These are phyloP conservation scores for Penicillium riverlandense DNA, from an alignment of 495 filamentous ascomycete species.

Conservation along the genomic window DNA sequence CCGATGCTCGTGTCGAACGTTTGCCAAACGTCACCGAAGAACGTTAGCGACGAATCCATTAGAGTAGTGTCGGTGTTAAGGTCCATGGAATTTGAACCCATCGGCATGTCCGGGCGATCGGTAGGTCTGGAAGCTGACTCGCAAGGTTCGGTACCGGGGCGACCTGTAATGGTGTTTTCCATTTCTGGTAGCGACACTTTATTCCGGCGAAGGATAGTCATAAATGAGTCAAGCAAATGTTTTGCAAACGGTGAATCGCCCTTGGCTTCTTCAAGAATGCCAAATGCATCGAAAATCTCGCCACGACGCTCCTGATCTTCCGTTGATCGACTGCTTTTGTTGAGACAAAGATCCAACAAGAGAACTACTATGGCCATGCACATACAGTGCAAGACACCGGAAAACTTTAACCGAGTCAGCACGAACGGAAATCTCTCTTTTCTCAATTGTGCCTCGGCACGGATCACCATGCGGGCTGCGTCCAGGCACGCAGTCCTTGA, in stretches of 20 bases:
- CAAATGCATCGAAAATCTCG: slow-evolving; percentile 26
- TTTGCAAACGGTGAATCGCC: slow-evolving; percentile 23
- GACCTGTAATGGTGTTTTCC: not conserved
- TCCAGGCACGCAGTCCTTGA: slow-evolving; percentile 29
- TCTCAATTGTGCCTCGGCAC: slow-evolving; percentile 15
- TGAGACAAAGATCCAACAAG: slow-evolving; percentile 25
- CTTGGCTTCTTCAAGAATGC: slow-evolving; percentile 27
- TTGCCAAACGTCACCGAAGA: slow-evolving; percentile 17
- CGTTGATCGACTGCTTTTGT: slow-evolving; percentile 6
- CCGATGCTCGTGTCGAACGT: slow-evolving; percentile 13
- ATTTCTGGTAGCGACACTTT: slow-evolving; percentile 6
- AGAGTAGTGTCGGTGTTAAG: not conserved
- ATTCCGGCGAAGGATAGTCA: slow-evolving; percentile 22
- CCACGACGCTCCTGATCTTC: slow-evolving; percentile 10
- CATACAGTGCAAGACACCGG: slow-evolving; percentile 23
- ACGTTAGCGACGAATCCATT: slow-evolving; percentile 5
- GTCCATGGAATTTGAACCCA: not conserved
- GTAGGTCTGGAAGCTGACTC: not conserved
- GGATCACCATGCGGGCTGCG: slow-evolving; percentile 25
- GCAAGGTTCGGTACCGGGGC: not conserved
- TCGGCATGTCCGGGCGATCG: not conserved
- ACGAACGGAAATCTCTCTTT: slow-evolving; percentile 15
- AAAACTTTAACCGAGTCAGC: slow-evolving; percentile 10
- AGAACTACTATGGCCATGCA: slow-evolving; percentile 33
- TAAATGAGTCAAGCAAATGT: slow-evolving; percentile 25